phyloP scores from a whole-genome alignment of 108 stramenopile species.

The Cyclotella sp. region DNA sequence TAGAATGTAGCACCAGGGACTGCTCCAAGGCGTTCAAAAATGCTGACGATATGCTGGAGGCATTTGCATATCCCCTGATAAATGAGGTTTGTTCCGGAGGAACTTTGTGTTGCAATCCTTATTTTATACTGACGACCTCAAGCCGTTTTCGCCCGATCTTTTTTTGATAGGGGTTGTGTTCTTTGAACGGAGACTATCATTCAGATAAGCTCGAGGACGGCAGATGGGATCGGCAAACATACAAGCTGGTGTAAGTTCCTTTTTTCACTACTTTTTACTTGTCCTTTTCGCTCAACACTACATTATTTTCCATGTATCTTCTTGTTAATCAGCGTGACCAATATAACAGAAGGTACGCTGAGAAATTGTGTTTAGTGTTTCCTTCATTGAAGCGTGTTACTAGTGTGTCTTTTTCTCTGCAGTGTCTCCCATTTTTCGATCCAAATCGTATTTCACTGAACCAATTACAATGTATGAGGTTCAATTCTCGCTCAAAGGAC shows the following conservation, averaged over 20 bases:
- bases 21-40: conserved; percentile 22
- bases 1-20: conserved; percentile 8
- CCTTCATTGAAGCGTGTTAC: neutral
- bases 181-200: conserved; percentile 48
- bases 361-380: neutral
- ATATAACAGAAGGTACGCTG: conserved; percentile 34
- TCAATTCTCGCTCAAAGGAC: conserved; percentile 45
- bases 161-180: conserved; percentile 31
- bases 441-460: conserved; percentile 30
- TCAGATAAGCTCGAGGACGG: conserved; percentile 30
- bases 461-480: conserved; percentile 45
- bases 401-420: neutral
- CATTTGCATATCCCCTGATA: conserved; percentile 20
- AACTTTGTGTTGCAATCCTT: neutral
- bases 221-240: conserved; percentile 38
- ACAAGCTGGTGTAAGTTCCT: conserved; percentile 22
- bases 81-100: conserved; percentile 15
- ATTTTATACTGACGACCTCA: neutral
- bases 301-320: neutral
- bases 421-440: conserved; percentile 48
- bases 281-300: neutral
- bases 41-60: conserved; percentile 37
- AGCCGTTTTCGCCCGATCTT: neutral
- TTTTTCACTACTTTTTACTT: neutral
- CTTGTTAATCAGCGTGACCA: conserved; percentile 12